Evolutionary conservation across 371 early-diverging fungal genomes (phyloP), one percentile per base, ranked within the genome.

Genomic region (Umbelopsis sp.): DNA sequence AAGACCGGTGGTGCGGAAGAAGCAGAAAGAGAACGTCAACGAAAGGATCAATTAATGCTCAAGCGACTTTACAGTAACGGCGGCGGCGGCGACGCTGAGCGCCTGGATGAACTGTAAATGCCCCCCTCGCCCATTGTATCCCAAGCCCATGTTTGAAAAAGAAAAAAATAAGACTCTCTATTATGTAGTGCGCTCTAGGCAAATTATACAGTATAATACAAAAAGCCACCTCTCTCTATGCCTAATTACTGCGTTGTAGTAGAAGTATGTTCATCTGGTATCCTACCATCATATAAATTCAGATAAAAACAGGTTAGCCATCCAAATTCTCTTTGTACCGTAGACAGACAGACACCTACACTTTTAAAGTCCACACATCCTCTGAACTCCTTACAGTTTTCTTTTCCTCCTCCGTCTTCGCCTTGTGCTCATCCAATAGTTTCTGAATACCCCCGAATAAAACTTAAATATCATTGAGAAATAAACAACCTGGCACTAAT

Each of bases 1-100:
- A 91, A 90, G 79, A 93, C 92, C 0, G 93, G 93, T 6, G 92
- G 92, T 11, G 89, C 90, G 0, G 76, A 87, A 65, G 92, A 92
- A 65, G 74, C 87, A 1, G 93, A 93, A 63, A 81, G 90, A 14
- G 71, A 84, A 64, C 80, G 92, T 9, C 79, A 86, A 37, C 85
- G 90, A 73, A 86, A 90, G 70, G 84, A 91, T 63, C 69, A 80
- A 29, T 87, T 89, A 69, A 78, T 87, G 65, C 69, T 92, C 71
- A 84, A 82, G 72, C 78, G 81, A 4, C 82, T 90, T 86, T 80
- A 88, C 51, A 76, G 16, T 6, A 64, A 63, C 16, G n/a, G 14
- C 37, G 50, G n/a, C 7, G n/a, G n/a, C 18, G 35, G 12, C 37
- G 32, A 18, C 12, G 5, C 57, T 10, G 57, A 57, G 57, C 29